Evolutionary conservation across 257 asterid genomes (phyloP).

Genomic region (Paulownia fortunei): DNA sequence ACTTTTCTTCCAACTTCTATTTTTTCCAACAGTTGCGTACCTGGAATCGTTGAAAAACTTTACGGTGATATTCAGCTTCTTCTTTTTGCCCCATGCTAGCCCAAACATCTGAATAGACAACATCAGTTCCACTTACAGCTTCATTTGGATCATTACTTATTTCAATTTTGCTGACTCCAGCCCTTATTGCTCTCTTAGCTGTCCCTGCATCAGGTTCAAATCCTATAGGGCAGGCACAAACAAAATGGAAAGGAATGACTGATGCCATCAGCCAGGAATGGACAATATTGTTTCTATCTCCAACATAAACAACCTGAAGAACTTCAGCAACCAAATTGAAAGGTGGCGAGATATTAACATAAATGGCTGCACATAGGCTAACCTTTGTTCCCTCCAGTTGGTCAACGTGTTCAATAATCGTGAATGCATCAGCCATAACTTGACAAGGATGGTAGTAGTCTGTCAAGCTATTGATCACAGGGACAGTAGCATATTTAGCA

Average conservation of each 20-base stretch:
- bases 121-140: conserved; percentile 94
- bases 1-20: too few relatives aligned
- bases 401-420: conserved; percentile 89
- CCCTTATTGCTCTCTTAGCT: conserved; percentile 60
- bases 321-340: neutral
- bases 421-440: conserved; percentile 98
- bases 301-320: conserved; percentile 89
- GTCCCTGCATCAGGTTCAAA: conserved; percentile 87
- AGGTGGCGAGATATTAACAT: neutral
- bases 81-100: conserved; percentile 99
- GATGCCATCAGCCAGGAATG: conserved; percentile 95
- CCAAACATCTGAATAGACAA: conserved; percentile 96
- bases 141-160: conserved; percentile 81
- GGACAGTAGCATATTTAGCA: conserved; percentile 82
- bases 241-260: conserved; percentile 86
- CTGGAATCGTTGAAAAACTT: conserved; percentile 92
- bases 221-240: conserved; percentile 90
- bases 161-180: conserved; percentile 90
- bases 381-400: conserved; percentile 92
- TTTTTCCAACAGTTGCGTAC: conserved; percentile 51
- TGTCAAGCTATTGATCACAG: conserved; percentile 92
- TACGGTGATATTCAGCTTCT: conserved; percentile 90
- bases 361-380: conserved; percentile 23
- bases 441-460: conserved; percentile 97
- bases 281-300: conserved; percentile 97